Conservation (phyloP, 2,329 filamentous ascomycete genomes). For the Fusarium phyllophilum region DNA sequence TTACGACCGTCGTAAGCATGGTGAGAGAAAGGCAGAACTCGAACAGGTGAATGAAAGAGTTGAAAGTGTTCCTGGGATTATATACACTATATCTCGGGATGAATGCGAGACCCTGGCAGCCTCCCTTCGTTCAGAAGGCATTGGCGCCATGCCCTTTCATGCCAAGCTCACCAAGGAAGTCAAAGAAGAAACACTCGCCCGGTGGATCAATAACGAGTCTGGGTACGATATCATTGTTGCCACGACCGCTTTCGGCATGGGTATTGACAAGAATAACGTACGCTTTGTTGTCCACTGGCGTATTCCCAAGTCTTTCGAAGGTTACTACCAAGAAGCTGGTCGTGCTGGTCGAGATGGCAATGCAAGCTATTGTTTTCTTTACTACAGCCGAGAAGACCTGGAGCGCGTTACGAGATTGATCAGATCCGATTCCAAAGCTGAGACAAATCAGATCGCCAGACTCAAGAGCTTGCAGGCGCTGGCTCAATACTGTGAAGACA, state of each 20-base stretch:
- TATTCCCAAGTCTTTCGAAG: constrained; percentile 92
- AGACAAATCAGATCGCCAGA: constrained; percentile 60
- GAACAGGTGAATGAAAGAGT: constrained; percentile 62
- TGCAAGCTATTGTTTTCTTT: constrained; percentile 86
- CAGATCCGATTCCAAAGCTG: constrained; percentile 56
- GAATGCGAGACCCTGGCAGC: constrained; percentile 79
- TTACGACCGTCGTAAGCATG: constrained; percentile 72
- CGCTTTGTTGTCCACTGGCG: constrained; percentile 97
- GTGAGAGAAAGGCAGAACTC: constrained; percentile 69
- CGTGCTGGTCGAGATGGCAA: constrained; percentile 91
- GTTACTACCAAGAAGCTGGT: constrained; percentile 95
- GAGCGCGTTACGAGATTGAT: constrained; percentile 74
- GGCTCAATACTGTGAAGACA: constrained; percentile 84
- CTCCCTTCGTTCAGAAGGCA: constrained; percentile 72
- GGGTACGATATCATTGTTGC: constrained; percentile 94
- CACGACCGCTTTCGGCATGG: constrained; percentile 97
- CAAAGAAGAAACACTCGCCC: constrained; percentile 76
- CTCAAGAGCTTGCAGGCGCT: constrained; percentile 74
- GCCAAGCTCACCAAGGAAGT: constrained; percentile 73
- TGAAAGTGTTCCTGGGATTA: constrained; percentile 78
- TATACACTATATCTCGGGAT: constrained; percentile 79
- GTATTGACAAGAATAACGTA: constrained; percentile 94
- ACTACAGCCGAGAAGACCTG: constrained; percentile 89
- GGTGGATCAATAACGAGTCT: constrained; percentile 77
- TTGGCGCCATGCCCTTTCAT: constrained; percentile 80